Conservation (phyloP, 768 basidiomycete genomes). For the Lepiota subincarnata region DNA sequence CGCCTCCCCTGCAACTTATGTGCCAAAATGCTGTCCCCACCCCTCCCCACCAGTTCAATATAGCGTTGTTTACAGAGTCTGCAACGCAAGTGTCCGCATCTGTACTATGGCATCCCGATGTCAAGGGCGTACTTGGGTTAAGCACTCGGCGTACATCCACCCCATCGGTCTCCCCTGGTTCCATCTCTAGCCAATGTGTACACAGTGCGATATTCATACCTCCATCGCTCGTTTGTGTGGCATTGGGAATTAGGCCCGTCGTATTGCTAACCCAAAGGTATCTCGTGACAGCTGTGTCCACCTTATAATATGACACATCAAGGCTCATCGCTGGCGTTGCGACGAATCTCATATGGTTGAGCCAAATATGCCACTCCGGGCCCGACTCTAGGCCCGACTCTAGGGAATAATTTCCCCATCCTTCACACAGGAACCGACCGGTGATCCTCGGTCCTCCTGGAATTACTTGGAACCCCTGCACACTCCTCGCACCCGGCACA, state of each 20-base stretch:
- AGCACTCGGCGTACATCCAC: not conserved
- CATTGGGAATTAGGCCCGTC: constrained; percentile 12
- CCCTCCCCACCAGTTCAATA: constrained; percentile 20
- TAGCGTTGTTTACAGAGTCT: constrained; percentile 18
- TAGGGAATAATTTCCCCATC: constrained; percentile 9
- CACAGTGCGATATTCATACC: constrained; percentile 14
- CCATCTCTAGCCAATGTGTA: constrained; percentile 12
- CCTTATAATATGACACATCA: not conserved
- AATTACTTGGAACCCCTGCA: constrained; percentile 2
- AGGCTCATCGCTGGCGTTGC: constrained; percentile 5
- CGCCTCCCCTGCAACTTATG: constrained; percentile 16
- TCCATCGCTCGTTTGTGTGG: constrained; percentile 12
- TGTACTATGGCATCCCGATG: constrained; percentile 13
- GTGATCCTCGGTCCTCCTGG: constrained; percentile 11
- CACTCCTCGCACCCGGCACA: constrained; percentile 11
- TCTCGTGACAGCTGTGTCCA: constrained; percentile 7
- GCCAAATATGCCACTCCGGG: not conserved
- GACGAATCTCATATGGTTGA: not conserved
- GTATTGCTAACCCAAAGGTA: constrained; percentile 15
- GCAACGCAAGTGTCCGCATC: constrained; percentile 14
- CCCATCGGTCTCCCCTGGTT: not conserved
- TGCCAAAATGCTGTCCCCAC: constrained; percentile 15
- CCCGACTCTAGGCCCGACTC: not conserved
- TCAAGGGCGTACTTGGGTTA: not conserved
- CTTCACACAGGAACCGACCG: constrained; percentile 11